These are phyloP conservation scores for Carex myosuroides DNA, from an alignment of 176 grass and related monocot species.

Conservation along the genomic window DNA sequence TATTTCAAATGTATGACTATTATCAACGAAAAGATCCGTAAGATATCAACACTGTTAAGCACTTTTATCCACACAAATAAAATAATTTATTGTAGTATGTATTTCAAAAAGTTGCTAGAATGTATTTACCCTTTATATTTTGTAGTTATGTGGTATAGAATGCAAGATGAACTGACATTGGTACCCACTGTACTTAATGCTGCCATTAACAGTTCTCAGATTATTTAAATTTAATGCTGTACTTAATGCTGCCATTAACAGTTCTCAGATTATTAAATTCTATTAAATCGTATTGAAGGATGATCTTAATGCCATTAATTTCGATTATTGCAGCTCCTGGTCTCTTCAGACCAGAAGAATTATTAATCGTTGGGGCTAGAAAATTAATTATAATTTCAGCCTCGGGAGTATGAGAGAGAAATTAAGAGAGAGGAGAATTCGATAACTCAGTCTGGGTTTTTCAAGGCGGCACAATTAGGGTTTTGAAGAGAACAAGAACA, in stretches of 20 bases:
- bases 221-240: too few relatives aligned
- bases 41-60: too few relatives aligned
- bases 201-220: not conserved
- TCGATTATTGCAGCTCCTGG: not conserved
- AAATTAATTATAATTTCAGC: not conserved
- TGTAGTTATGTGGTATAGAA: not conserved
- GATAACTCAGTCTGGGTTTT: not conserved
- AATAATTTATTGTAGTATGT: too few relatives aligned
- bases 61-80: too few relatives aligned
- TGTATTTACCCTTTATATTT: too few relatives aligned
- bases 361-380: not conserved
- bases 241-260: not conserved
- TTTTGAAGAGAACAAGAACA: slow-evolving; percentile 1
- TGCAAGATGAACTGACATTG: not conserved
- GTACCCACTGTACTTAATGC: not conserved
- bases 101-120: too few relatives aligned
- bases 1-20: too few relatives aligned
- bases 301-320: not conserved
- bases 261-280: not conserved
- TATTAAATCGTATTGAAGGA: not conserved
- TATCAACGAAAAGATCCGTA: too few relatives aligned
- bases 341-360: not conserved
- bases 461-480: slow-evolving; percentile 13
- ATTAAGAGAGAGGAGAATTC: not conserved
- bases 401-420: slow-evolving; percentile 10